Conservation (phyloP, 495 filamentous ascomycete genomes). For the Penicillium herquei region DNA sequence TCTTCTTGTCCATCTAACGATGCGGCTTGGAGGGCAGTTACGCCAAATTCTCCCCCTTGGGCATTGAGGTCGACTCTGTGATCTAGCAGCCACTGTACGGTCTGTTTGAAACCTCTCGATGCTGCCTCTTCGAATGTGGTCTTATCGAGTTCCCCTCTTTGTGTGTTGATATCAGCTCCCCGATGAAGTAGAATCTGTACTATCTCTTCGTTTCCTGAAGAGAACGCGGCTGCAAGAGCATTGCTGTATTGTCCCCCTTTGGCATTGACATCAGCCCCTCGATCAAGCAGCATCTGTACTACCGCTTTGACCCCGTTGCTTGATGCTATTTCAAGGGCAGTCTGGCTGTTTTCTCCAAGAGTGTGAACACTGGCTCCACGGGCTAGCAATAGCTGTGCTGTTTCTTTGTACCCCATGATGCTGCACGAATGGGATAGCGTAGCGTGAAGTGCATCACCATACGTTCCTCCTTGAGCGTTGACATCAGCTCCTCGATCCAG, state of each 20-base stretch:
- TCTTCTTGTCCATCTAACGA: background rate
- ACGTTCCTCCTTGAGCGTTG: background rate
- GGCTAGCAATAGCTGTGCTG: too few species aligned
- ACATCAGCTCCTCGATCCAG: background rate
- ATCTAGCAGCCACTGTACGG: background rate
- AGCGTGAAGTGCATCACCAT: background rate
- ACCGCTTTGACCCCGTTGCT: background rate
- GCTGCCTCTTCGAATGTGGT: too few species aligned
- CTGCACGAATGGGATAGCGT: too few species aligned
- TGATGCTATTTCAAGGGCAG: background rate
- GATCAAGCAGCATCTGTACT: background rate
- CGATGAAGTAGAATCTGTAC: background rate
- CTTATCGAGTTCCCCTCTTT: too few species aligned
- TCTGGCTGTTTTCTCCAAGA: too few species aligned
- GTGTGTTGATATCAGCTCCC: background rate
- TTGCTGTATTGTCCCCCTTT: background rate
- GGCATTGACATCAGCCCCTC: background rate
- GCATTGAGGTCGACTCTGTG: background rate
- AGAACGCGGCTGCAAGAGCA: background rate
- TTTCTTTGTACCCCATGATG: too few species aligned
- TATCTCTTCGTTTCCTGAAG: background rate
- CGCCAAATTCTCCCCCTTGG: background rate
- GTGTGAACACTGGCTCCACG: too few species aligned
- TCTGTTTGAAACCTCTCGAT: background rate
- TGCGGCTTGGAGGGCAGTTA: background rate